Evolutionary conservation across 192 early-diverging fungal species (phyloP).

Genomic region (Dimargaris verticillata): DNA sequence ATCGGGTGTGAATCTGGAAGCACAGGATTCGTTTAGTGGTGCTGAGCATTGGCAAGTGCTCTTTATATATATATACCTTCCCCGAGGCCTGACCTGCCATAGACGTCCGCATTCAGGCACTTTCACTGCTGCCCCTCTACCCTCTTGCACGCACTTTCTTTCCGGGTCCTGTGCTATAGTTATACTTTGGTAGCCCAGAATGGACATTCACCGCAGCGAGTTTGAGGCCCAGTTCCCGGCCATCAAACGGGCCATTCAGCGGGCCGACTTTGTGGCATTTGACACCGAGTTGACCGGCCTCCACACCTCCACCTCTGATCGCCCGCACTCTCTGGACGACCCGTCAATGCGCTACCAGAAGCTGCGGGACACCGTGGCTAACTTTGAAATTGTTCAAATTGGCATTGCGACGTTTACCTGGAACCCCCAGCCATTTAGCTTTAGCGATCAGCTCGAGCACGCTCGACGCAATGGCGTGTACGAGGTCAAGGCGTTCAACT

Average conservation of each 20-base stretch:
- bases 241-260: constrained; percentile 43
- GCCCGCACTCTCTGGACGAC: constrained; percentile 23
- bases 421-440: neutral
- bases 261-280: constrained; percentile 56
- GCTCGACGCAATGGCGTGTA: constrained; percentile 26
- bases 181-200: neutral
- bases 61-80: too few species aligned
- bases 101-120: too few species aligned
- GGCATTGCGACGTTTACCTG: constrained; percentile 71
- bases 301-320: neutral
- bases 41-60: too few species aligned
- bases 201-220: constrained; percentile 13
- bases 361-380: constrained; percentile 26
- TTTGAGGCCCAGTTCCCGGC: constrained; percentile 40
- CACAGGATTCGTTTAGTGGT: too few species aligned
- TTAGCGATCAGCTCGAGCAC: neutral
- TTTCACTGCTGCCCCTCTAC: too few species aligned
- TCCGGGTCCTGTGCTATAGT: neutral
- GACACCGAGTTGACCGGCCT: constrained; percentile 74
- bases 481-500: constrained; percentile 70
- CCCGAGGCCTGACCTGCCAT: too few species aligned
- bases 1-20: too few species aligned
- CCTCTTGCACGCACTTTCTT: too few species aligned
- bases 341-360: constrained; percentile 38
- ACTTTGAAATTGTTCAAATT: constrained; percentile 53